Evolutionary conservation across 2,329 filamentous ascomycete species (phyloP).

Genomic region (Ceratocystis huliohia): DNA sequence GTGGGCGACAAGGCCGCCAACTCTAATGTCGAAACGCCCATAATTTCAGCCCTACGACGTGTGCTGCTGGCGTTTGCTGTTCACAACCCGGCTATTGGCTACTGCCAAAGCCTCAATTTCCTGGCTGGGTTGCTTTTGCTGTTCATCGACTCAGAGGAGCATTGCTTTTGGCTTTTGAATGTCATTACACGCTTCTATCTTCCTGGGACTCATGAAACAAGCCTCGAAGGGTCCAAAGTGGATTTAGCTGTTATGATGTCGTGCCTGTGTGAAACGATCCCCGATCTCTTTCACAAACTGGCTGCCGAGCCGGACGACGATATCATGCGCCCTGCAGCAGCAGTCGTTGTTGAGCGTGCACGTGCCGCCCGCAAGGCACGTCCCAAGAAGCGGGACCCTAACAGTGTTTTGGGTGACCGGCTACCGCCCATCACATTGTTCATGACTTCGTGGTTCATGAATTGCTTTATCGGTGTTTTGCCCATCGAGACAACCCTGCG

Average conservation of each 20-base stretch:
- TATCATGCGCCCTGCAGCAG: slow-evolving; percentile 28
- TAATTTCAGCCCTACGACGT: slow-evolving; percentile 68
- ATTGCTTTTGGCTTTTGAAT: slow-evolving; percentile 83
- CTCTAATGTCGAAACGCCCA: slow-evolving; percentile 30
- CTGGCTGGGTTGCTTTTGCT: slow-evolving; percentile 78
- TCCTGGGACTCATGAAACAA: slow-evolving; percentile 82
- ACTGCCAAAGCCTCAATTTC: slow-evolving; percentile 94
- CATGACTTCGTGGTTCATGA: slow-evolving; percentile 97
- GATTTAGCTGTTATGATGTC: slow-evolving; percentile 90
- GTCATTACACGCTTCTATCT: slow-evolving; percentile 82
- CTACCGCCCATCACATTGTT: slow-evolving; percentile 84
- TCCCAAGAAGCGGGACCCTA: slow-evolving; percentile 32
- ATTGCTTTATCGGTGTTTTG: slow-evolving; percentile 81
- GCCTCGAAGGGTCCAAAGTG: slow-evolving; percentile 81
- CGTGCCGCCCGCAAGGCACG: slow-evolving; percentile 21
- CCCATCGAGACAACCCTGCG: slow-evolving; percentile 84
- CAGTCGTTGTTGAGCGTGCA: slow-evolving; percentile 21
- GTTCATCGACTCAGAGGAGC: slow-evolving; percentile 79
- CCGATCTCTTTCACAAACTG: slow-evolving; percentile 76
- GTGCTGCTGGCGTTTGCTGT: slow-evolving; percentile 83
- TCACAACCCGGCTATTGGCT: slow-evolving; percentile 82
- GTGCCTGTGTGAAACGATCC: slow-evolving; percentile 68
- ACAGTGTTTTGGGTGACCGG: slow-evolving; percentile 36
- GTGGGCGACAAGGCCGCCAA: slow-evolving; percentile 32
- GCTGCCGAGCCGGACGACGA: slow-evolving; percentile 57